Evolutionary conservation across 306 rosid species (phyloP), one percentile per base, ranked within the genome.

Genomic region (Notholithocarpus densiflorus): DNA sequence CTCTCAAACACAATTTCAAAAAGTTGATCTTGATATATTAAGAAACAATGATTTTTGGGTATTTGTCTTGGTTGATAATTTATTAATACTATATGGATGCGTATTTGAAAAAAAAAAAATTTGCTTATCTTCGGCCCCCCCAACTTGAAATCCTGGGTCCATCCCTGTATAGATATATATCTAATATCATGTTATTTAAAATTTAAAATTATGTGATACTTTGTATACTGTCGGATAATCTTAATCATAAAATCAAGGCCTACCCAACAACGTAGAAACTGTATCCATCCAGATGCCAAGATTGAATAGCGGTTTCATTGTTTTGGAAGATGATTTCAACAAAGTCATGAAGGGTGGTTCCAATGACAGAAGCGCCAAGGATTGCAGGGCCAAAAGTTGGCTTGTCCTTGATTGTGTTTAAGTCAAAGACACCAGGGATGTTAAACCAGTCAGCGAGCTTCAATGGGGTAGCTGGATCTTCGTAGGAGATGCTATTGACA

Each of bases 361-460:
- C 86, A 0, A 91, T 3, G 51, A 94, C 97, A 4, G 97, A 92
- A 48, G 86, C 60, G 23, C 92, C 97, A 0, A 81, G 78, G 43
- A 40, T 48, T 4, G 87, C 78, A 51, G 78, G 84, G 73, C 77
- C 61, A 32, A 79, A 40, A 77, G 84, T 72, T 26, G 93, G 91
- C 12, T 2, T 23, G 53, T 90, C 90, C 34, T 69, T 77, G 84
- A 89, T 83, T 5, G 93, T 86, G 23, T 69, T 75, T 1, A 89
- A 23, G 77, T 78, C 68, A 19, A 91, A 94, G 17, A 94, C 89
- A 5, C 89, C 90, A 0, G 87, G 26, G 73, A 92, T 87, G 82
- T 89, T 86, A 19, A 86, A 82, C 93, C 92, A 92, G 81, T 94
- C 97, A n/a, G 98, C 98, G 23, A 94, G 86, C 88, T 92, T 91